Evolutionary conservation across 148 eudicot species (phyloP).

Genomic region (Silene latifolia): DNA sequence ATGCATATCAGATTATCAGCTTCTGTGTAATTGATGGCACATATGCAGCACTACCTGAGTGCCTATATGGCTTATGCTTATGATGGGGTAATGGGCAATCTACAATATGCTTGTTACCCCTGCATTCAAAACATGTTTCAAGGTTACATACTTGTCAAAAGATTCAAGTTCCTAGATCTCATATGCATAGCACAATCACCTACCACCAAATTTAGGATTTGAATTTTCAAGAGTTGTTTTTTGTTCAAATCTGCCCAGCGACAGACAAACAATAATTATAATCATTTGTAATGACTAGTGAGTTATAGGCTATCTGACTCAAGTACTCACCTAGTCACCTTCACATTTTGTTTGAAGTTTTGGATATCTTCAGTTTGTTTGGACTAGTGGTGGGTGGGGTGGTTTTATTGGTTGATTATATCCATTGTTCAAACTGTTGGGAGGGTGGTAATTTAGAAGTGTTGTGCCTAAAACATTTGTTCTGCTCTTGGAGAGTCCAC

Average conservation of each 20-base stretch:
- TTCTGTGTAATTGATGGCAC: background rate
- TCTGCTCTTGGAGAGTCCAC: background rate
- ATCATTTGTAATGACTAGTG: background rate
- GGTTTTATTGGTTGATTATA: background rate
- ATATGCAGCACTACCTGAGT: background rate
- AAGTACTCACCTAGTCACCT: background rate
- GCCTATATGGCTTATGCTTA: no score
- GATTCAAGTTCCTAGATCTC: background rate
- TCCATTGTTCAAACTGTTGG: background rate
- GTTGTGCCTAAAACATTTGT: background rate
- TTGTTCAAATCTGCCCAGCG: background rate
- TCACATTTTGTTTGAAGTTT: background rate
- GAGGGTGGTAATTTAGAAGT: background rate
- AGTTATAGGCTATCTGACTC: background rate
- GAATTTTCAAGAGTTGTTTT: background rate
- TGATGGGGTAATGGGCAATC: background rate
- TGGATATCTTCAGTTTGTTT: background rate
- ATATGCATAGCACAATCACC: background rate
- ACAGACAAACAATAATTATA: background rate
- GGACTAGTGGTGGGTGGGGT: background rate
- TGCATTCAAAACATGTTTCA: background rate
- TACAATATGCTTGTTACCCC: background rate
- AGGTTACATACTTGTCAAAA: background rate
- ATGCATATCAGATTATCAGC: background rate
- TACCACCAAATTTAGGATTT: background rate